Evolutionary conservation across 1,284 basidiomycete genomes (phyloP).

Genomic region (Anthracocystis panici-leucophaei): DNA sequence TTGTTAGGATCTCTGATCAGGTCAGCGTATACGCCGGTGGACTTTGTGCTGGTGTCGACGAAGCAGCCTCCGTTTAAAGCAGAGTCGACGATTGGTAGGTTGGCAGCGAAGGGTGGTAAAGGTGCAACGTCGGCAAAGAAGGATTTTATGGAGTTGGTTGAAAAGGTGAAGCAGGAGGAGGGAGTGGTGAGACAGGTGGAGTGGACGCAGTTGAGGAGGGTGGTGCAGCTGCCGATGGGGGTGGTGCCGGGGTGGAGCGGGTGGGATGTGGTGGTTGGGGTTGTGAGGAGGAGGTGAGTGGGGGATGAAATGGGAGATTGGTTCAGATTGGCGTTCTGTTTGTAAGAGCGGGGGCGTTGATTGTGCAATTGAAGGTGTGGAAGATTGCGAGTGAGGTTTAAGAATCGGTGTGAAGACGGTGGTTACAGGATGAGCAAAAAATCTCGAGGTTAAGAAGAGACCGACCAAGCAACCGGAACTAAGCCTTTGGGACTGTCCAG

Average conservation of each 20-base stretch:
- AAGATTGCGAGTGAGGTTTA: neutral
- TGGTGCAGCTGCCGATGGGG: conserved; percentile 25
- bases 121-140: neutral
- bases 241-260: conserved; percentile 15
- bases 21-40: conserved; percentile 86
- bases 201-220: conserved; percentile 48
- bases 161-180: conserved; percentile 13
- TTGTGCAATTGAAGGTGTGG: too few relatives aligned
- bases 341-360: too few relatives aligned
- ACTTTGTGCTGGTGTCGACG: conserved; percentile 76
- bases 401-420: too few relatives aligned
- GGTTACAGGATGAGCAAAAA: too few relatives aligned
- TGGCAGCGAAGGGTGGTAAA: conserved; percentile 1
- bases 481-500: neutral
- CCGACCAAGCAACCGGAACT: neutral
- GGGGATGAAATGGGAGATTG: neutral
- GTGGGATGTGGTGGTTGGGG: conserved; percentile 49
- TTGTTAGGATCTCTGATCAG: conserved; percentile 89
- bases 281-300: conserved; percentile 20
- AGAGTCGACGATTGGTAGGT: neutral
- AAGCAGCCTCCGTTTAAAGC: conserved; percentile 5
- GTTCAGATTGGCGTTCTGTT: neutral
- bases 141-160: conserved; percentile 21
- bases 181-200: conserved; percentile 37
- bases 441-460: too few relatives aligned